phyloP scores from a whole-genome alignment of 345 rosid species.

The Adansonia digitata region DNA sequence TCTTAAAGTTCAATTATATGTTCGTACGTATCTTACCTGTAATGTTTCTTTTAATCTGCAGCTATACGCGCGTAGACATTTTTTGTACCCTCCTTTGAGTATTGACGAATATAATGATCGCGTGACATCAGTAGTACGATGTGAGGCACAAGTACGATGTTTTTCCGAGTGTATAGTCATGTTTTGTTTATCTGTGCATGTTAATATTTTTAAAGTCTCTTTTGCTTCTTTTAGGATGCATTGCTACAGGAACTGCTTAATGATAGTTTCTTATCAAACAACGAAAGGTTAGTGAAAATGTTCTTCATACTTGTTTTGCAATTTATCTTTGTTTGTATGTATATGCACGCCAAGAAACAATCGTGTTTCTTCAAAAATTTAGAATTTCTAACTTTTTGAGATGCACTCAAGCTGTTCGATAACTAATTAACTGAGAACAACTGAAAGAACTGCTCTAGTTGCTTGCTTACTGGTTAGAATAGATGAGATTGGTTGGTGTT shows the following conservation, averaged over 20 bases:
- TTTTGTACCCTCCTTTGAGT: conserved; percentile 71
- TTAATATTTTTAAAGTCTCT: conserved; percentile 10
- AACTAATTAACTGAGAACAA: not conserved
- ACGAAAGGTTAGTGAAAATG: conserved; percentile 59
- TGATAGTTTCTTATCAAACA: conserved; percentile 53
- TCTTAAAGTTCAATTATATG: not conserved
- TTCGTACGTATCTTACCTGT: not conserved
- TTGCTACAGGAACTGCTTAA: conserved; percentile 72
- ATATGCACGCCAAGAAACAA: not conserved
- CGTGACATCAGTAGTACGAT: conserved; percentile 75
- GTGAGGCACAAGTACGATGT: conserved; percentile 78
- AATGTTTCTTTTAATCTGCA: conserved; percentile 31
- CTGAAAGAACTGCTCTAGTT: not conserved
- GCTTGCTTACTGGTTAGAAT: not conserved
- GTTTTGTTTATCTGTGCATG: not conserved
- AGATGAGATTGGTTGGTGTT: not conserved
- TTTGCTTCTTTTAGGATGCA: conserved; percentile 53
- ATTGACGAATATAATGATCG: conserved; percentile 79
- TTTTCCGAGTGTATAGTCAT: conserved; percentile 11
- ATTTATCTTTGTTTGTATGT: not conserved
- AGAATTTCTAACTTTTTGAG: not conserved
- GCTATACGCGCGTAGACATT: conserved; percentile 84
- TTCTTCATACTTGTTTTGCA: not conserved
- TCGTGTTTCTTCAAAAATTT: not conserved
- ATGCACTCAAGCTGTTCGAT: not conserved